Evolutionary conservation across 148 eudicot species (phyloP).

Genomic region (Heliosperma pusillum): DNA sequence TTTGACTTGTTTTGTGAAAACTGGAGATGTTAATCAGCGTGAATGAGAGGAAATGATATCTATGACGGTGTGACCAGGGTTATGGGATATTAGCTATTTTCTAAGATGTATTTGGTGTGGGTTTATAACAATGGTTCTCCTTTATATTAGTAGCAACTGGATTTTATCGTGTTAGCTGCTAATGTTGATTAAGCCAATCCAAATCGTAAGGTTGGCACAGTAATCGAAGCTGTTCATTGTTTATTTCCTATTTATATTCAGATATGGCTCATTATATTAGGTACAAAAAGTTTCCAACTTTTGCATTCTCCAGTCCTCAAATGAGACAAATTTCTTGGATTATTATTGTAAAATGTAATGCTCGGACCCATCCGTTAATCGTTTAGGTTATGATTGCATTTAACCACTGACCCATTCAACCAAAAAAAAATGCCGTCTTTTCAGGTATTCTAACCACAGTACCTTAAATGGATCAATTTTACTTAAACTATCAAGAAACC

Average conservation of each 20-base stretch:
- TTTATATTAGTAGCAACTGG: background rate
- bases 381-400: no score
- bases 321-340: no score
- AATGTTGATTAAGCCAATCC: background rate
- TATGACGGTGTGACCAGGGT: background rate
- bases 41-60: background rate
- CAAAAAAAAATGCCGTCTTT: no score
- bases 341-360: no score
- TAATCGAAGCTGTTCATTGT: background rate
- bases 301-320: no score
- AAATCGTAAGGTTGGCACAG: background rate
- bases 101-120: background rate
- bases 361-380: no score
- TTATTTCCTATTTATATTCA: background rate
- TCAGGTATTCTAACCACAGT: no score
- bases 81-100: background rate
- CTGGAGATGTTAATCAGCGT: slow-evolving; percentile 4
- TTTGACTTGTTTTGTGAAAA: slow-evolving; percentile 6
- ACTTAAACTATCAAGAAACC: no score
- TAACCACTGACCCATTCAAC: no score
- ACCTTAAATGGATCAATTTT: background rate
- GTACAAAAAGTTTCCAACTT: no score
- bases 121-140: background rate
- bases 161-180: background rate
- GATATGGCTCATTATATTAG: no score